phyloP scores from a whole-genome alignment of 192 early-diverging fungal species.

The Endogone sp. region DNA sequence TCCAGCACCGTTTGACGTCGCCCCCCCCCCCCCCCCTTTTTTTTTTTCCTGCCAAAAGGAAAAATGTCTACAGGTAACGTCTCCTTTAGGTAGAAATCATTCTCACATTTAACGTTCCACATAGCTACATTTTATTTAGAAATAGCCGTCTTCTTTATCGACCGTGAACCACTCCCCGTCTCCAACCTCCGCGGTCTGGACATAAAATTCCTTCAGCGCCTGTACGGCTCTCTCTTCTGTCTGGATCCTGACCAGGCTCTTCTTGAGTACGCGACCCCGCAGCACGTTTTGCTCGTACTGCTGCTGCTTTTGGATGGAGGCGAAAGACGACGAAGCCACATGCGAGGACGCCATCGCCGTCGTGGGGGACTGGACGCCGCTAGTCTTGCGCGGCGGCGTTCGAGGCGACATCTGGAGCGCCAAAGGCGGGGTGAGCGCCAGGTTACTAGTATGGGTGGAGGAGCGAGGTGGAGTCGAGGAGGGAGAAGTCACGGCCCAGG shows the following conservation, averaged over 20 bases:
- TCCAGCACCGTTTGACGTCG: too few relatives aligned
- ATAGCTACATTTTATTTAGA: too few relatives aligned
- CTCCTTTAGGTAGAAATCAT: too few relatives aligned
- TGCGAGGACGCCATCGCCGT: neutral
- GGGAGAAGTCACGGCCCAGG: constrained; percentile 10
- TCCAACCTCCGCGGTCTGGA: constrained; percentile 27
- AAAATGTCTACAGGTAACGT: too few relatives aligned
- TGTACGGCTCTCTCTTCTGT: constrained; percentile 43
- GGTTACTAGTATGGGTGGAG: constrained; percentile 6
- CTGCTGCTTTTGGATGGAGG: constrained; percentile 40
- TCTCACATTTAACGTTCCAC: too few relatives aligned
- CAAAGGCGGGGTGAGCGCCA: neutral
- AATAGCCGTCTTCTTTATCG: neutral
- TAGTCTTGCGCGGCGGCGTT: constrained; percentile 8
- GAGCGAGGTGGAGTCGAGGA: constrained; percentile 23
- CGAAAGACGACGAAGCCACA: constrained; percentile 32
- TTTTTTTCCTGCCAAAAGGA: too few relatives aligned
- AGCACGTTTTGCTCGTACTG: constrained; percentile 28
- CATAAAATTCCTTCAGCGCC: constrained; percentile 24
- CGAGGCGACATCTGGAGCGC: constrained; percentile 22
- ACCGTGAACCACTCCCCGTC: constrained; percentile 46
- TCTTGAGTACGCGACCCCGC: constrained; percentile 28
- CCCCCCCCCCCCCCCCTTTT: too few relatives aligned
- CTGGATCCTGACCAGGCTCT: constrained; percentile 47
- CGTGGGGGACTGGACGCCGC: neutral